Base-by-base conservation (phyloP, 202 grass and related monocot species). In the Carex sylvatica region DNA sequence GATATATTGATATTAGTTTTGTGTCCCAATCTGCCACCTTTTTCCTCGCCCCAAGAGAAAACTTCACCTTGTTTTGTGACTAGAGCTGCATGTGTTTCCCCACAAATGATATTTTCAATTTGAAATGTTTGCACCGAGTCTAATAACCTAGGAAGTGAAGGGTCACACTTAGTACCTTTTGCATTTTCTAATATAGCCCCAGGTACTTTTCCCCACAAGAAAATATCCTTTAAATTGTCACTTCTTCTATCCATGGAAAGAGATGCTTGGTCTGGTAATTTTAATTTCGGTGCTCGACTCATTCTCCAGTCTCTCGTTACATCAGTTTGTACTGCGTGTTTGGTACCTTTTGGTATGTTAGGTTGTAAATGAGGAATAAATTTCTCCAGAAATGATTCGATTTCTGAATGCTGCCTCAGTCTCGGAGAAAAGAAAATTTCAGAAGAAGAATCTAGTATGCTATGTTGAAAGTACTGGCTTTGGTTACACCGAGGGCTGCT, bases 61-160 rank as follows among this genome's bases (percentile, higher is more conserved):
- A 99, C 91, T 78, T 99, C 89, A 47, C 96, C 96, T 70, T 92
- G 88, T 82, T 93, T 99, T 53, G 93, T 99, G 84, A 99, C 86
- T 88, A 96, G 79, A 60, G 96, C 96, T 52, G 93, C 85, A 62
- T 95, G 89, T 78, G 87, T 90, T 72, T 99, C 91, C 51, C 96
- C 96, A 83, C 96, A 93, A 22, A 83, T 81, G 76, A 93, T 75
- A 49, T 65, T 99, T 82, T 90, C 87, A 55, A 93, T 86, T 81
- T 99, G 89, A 82, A 99, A 74, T 72, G 82, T 87, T 81, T 86
- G 72, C 11, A 90, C 88, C 1, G 81, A 88, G 51, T 92, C 94
- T 84, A 99, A 83, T 87, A 96, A 85, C 86, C 83, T 93, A 14
- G 96, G 96, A 80, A 93, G 33, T 86, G 85, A 92, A 74, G 89